Evolutionary conservation across 176 grass and related monocot species (phyloP).

Genomic region (Bothriochloa decipiens): DNA sequence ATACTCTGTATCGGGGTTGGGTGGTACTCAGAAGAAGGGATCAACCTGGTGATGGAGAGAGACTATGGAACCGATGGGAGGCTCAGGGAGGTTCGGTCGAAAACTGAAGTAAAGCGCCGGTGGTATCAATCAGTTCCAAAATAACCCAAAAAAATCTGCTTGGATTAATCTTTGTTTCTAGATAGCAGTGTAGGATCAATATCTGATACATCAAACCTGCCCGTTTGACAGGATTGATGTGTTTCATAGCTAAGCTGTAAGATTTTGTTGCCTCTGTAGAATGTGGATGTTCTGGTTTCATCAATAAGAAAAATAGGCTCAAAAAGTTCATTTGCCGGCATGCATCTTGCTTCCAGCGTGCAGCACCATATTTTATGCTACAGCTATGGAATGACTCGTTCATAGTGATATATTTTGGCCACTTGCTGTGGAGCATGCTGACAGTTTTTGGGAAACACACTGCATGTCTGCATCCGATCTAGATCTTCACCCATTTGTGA

Average conservation of each 20-base stretch:
- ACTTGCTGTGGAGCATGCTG: conserved; percentile 30
- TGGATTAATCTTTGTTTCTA: conserved; percentile 38
- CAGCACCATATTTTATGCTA: no score
- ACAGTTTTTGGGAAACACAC: not conserved
- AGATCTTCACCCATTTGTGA: conserved; percentile 18
- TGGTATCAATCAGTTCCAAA: conserved; percentile 57
- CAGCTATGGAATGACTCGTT: conserved; percentile 9
- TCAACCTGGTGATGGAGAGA: conserved; percentile 97
- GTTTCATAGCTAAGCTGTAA: conserved; percentile 38
- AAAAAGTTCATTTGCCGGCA: not conserved
- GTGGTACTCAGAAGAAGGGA: conserved; percentile 96
- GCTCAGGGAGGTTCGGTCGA: conserved; percentile 81
- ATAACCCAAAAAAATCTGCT: conserved; percentile 23
- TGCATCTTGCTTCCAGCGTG: not conserved
- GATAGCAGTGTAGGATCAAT: conserved; percentile 32
- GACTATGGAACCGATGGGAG: conserved; percentile 87
- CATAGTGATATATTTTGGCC: conserved; percentile 22
- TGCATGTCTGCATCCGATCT: conserved; percentile 17
- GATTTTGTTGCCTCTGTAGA: conserved; percentile 16
- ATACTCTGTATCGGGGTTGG: conserved; percentile 81
- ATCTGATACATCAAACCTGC: conserved; percentile 11
- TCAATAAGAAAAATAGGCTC: conserved; percentile 4
- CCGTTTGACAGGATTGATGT: conserved; percentile 30
- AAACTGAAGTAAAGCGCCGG: conserved; percentile 84
- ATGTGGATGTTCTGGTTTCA: conserved; percentile 27